A percentile compares a stretch with the other conserved stretches of the same genome.
Conservation (phyloP, 305 asterid species). For the Solanum chacoense region DNA sequence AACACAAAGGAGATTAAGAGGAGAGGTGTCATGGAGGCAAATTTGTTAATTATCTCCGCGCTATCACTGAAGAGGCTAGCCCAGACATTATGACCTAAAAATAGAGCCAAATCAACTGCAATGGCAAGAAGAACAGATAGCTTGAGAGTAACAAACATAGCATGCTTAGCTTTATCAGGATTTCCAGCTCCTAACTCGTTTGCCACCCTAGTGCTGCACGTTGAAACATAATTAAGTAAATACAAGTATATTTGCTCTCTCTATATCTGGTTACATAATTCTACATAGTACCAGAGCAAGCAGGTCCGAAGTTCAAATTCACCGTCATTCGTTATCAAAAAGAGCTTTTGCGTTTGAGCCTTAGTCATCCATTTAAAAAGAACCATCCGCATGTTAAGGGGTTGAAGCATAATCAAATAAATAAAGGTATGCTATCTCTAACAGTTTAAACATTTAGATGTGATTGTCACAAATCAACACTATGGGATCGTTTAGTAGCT, state of each 20-base stretch:
- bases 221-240: neutral
- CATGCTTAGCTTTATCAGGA: slow-evolving; percentile 47
- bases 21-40: slow-evolving; percentile 47
- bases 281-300: neutral
- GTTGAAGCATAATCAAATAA: neutral
- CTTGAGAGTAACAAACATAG: slow-evolving; percentile 50
- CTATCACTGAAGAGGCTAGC: slow-evolving; percentile 49
- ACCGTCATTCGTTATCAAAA: neutral
- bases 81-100: slow-evolving; percentile 46
- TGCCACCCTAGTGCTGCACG: slow-evolving; percentile 68
- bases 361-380: neutral
- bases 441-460: neutral
- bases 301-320: neutral
- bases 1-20: slow-evolving; percentile 37
- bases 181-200: slow-evolving; percentile 62
- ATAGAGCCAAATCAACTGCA: slow-evolving; percentile 22
- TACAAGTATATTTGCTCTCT: neutral
- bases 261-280: neutral
- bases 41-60: slow-evolving; percentile 33
- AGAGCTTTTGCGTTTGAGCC: neutral
- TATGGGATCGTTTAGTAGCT: neutral
- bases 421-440: neutral
- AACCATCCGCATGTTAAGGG: neutral
- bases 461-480: neutral
- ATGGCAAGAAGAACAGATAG: slow-evolving; percentile 33